These are phyloP conservation scores for Barnettozyma salicaria DNA, from an alignment of 805 yeast species.

Conservation along the genomic window DNA sequence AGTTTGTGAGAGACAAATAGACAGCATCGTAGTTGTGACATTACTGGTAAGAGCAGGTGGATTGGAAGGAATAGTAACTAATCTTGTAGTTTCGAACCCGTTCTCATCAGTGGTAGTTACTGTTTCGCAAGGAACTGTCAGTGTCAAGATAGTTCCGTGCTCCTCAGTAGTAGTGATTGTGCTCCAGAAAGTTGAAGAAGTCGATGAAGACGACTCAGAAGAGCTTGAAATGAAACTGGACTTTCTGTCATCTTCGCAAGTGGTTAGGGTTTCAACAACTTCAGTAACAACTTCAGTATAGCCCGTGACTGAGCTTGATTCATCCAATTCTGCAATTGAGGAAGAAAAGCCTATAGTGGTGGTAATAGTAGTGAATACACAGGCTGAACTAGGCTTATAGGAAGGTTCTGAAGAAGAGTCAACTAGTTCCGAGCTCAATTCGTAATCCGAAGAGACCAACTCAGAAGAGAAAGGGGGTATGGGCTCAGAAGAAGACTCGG, in stretches of 20 bases:
- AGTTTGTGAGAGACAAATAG: too few relatives aligned
- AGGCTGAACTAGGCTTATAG: conserved; percentile 4
- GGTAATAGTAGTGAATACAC: too few relatives aligned
- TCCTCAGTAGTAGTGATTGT: background rate
- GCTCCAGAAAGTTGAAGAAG: background rate
- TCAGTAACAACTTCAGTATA: too few relatives aligned
- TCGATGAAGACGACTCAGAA: background rate
- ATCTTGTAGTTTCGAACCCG: background rate
- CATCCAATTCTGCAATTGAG: background rate
- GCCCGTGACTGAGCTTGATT: too few relatives aligned
- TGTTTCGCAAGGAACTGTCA: background rate
- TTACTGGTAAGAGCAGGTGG: background rate
- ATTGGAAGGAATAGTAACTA: background rate
- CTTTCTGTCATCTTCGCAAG: too few relatives aligned
- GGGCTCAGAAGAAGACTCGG: conserved; percentile 3
- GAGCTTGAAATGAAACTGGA: background rate
- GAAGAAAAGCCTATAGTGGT: too few relatives aligned
- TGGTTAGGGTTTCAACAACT: too few relatives aligned
- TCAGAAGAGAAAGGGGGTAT: conserved; percentile 3
- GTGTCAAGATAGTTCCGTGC: too few relatives aligned
- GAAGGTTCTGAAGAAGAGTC: conserved; percentile 8
- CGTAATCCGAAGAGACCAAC: too few relatives aligned
- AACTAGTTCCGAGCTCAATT: too few relatives aligned
- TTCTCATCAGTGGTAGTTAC: background rate
- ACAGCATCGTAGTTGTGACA: too few relatives aligned